phyloP scores from a whole-genome alignment of 2,329 filamentous ascomycete species.

The Akanthomyces muscarius region DNA sequence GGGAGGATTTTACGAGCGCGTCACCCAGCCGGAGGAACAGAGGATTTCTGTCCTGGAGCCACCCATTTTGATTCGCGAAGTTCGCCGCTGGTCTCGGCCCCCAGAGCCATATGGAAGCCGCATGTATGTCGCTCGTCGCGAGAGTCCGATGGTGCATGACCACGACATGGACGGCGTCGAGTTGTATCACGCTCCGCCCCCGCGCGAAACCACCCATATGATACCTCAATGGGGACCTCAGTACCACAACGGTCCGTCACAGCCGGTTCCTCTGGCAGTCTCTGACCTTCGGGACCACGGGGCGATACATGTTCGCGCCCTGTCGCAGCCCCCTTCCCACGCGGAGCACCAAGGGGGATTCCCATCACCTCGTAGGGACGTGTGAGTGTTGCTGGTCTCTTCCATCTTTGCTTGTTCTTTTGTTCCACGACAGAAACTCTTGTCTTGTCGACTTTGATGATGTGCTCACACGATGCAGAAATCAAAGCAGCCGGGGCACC shows the following conservation, averaged over 20 bases:
- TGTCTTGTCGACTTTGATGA: neutral
- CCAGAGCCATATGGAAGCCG: slow-evolving; percentile 7
- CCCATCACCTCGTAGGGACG: slow-evolving; percentile 14
- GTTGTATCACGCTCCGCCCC: neutral
- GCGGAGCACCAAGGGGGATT: slow-evolving; percentile 4
- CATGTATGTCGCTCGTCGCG: neutral
- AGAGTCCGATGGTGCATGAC: slow-evolving; percentile 12
- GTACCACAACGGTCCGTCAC: neutral
- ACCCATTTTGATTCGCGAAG: slow-evolving; percentile 19
- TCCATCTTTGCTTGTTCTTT: neutral
- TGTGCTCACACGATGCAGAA: slow-evolving; percentile 14
- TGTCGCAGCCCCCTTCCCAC: slow-evolving; percentile 1
- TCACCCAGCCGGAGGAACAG: slow-evolving; percentile 22
- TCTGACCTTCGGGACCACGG: slow-evolving; percentile 7
- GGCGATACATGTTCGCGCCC: slow-evolving; percentile 4
- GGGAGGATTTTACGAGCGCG: slow-evolving; percentile 35
- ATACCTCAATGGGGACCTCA: neutral
- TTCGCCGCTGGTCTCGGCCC: slow-evolving; percentile 12
- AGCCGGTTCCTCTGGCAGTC: neutral
- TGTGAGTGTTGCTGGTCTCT: slow-evolving; percentile 15
- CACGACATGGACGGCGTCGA: slow-evolving; percentile 13
- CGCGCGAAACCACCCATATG: neutral
- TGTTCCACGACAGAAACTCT: neutral
- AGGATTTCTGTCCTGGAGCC: slow-evolving; percentile 19
- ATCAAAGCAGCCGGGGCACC: slow-evolving; percentile 4